Base-by-base conservation (phyloP, 2,329 filamentous ascomycete species). In the Ophiostoma tasmaniense region DNA sequence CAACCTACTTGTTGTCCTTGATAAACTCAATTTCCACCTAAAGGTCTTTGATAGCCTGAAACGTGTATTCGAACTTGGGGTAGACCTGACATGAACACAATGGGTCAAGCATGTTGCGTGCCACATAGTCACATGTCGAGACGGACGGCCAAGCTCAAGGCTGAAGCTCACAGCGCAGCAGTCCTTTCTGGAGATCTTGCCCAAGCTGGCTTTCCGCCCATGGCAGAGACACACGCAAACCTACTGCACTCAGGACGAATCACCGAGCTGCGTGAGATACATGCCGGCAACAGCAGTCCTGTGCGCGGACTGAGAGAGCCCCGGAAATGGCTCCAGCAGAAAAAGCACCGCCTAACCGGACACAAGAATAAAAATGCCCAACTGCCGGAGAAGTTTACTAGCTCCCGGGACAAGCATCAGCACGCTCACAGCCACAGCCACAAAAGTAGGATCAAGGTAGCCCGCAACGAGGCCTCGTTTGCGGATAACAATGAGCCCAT, bases 51-150 rank as follows among this genome's bases (percentile, higher is more conserved):
- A 30, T 20, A 39, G 3, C n/a, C 5, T 25, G 1, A 3, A 33
- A 67, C 28, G 10, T 20, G 17, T 45, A 55, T n/a, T 13, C 22
- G 11, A 55, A 7, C n/a, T 4, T 4, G 39, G 17, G n/a, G 10
- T 8, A 61, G 50, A 61, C 17, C 22, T 25, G n/a, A 42, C 37
- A 28, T 22, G 10, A 20, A 20, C 20, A 67, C 33, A 25, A 67
- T 67, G 66, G 66, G 66, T 25, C 66, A 67, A 28, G 66, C 25
- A 1, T 67, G 66, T 20, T 67, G 66, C n/a, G 33, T 59, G 8
- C 66, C 66, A 10, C 30, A 14, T 13, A 50, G 13, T n/a, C 30
- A 13, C 28, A 30, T 11, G 7, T 22, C 66, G 10, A 67, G 35
- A 25, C 66, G 45, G 20, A 13, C 14, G 10, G 66, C 66, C 66